Percentiles rank a stretch among this genome's conserved stretches.
phyloP scores from a whole-genome alignment of 2,329 filamentous ascomycete species.

The Hymenoscyphus scutula region DNA sequence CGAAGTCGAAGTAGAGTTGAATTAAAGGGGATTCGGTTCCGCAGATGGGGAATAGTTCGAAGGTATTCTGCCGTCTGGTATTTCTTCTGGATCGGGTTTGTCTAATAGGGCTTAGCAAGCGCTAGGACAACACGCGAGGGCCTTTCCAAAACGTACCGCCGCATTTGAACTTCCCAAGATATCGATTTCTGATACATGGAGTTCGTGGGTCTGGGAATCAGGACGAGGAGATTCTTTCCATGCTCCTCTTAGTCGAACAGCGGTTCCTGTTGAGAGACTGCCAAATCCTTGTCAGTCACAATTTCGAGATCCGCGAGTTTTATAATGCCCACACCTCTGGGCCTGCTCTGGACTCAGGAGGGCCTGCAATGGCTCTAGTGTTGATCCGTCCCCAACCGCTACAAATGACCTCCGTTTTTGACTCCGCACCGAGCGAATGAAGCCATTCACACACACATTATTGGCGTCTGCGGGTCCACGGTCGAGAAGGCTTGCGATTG shows the following conservation, averaged over 20 bases:
- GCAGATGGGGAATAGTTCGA: slow-evolving; percentile 82
- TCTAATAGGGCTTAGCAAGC: slow-evolving; percentile 49
- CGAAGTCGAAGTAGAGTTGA: slow-evolving; percentile 77
- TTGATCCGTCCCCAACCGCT: slow-evolving; percentile 83
- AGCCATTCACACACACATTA: slow-evolving; percentile 67
- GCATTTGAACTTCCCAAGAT: slow-evolving; percentile 77
- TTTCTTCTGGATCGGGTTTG: slow-evolving; percentile 93
- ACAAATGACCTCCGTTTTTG: slow-evolving; percentile 85
- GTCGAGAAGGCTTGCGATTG: slow-evolving; percentile 56
- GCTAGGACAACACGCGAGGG: slow-evolving; percentile 12
- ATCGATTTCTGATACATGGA: slow-evolving; percentile 68
- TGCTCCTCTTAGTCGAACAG: slow-evolving; percentile 72
- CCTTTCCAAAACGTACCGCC: slow-evolving; percentile 56
- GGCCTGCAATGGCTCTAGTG: slow-evolving; percentile 68
- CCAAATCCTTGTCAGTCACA: slow-evolving; percentile 18
- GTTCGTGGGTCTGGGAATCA: slow-evolving; percentile 71
- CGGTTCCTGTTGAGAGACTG: slow-evolving; percentile 79
- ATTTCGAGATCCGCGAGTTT: slow-evolving; percentile 1
- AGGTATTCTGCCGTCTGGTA: slow-evolving; percentile 89
- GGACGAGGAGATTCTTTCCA: slow-evolving; percentile 71
- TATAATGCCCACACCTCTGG: slow-evolving; percentile 25
- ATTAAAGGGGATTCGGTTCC: slow-evolving; percentile 77
- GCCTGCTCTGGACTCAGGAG: slow-evolving; percentile 33
- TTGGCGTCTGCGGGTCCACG: slow-evolving; percentile 46
- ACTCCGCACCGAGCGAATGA: slow-evolving; percentile 78